Evolutionary conservation across 108 stramenopile species (phyloP).

Genomic region (Cyclotella kingstonii): DNA sequence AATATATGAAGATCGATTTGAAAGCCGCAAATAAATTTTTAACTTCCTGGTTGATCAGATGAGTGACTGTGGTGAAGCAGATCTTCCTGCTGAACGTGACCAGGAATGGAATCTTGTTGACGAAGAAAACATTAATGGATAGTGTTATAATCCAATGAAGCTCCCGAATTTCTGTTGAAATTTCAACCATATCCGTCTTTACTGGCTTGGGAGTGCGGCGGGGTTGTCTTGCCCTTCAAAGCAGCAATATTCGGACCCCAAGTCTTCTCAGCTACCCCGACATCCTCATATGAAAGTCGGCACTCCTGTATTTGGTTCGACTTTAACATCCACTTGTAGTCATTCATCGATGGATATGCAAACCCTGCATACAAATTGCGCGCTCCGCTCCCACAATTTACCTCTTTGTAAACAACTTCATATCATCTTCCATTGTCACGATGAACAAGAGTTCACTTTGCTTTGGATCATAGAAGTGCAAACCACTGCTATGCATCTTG

Average conservation of each 20-base stretch:
- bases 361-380: constrained; percentile 7
- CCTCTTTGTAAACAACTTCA: constrained; percentile 10
- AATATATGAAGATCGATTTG: constrained; percentile 12
- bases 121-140: constrained; percentile 10
- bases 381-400: constrained; percentile 14
- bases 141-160: not conserved
- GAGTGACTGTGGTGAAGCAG: constrained; percentile 27
- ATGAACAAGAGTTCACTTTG: constrained; percentile 1
- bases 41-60: not conserved
- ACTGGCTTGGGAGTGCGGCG: not conserved
- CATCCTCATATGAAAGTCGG: constrained; percentile 37
- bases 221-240: constrained; percentile 34
- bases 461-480: constrained; percentile 14
- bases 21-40: not conserved
- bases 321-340: constrained; percentile 13
- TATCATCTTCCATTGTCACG: constrained; percentile 3
- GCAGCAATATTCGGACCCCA: constrained; percentile 30
- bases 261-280: constrained; percentile 25
- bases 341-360: constrained; percentile 25
- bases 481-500: constrained; percentile 13
- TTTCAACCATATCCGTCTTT: not conserved
- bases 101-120: constrained; percentile 42
- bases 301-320: constrained; percentile 31
- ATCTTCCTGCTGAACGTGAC: constrained; percentile 31
- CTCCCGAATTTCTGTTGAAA: constrained; percentile 5